Evolutionary conservation across 2,329 filamentous ascomycete genomes (phyloP), one percentile per base, ranked within the genome.

Genomic region (Lasiodiplodia sp.): DNA sequence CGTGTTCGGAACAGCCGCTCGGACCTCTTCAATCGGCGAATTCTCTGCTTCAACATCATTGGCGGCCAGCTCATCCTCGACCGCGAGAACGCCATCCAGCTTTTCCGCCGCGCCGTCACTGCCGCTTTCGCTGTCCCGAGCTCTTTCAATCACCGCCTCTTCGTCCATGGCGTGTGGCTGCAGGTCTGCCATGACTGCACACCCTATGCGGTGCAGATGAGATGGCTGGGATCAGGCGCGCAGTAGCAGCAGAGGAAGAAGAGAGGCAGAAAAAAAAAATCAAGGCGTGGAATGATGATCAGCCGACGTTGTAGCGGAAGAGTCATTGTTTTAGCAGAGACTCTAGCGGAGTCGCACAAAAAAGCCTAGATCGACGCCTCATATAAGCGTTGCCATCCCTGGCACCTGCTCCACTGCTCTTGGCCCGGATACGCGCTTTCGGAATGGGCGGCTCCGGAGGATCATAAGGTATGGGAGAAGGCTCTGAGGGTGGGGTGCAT

Each of bases 1-100:
- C 2, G 75, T 79, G 58, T 81, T 81, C 25, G 81, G 79, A 11
- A 85, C 83, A n/a, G 63, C 63, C 8, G 63, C 63, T 18, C 49
- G 49, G 49, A 66, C 63, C 58, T 63, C 58, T 28, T 63, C 58
- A 8, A 63, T 51, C 25, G 58, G 58, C 58, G 58, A 63, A 63
- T 63, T 63, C 58, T 63, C 58, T 63, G 44, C 58, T n/a, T 37
- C 58, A n/a, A 63, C 58, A 51, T 63, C 58, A 51, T 63, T 63
- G 58, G 40, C 23, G 21, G 58, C 58, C 31, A 63, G 58, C 58
- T 63, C 58, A 16, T 63, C 58, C 18, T 63, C 58, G 18, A 63
- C 10, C 25, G 58, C 58, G 58, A 51, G 58, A 28, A 63, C 40
- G 14, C 18, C 58, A 8, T 63, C 58, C 25, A 63, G 10, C 44